These are phyloP conservation scores for Plasmodium gallinaceum DNA, from an alignment of 169 alveolate species.

Conservation along the genomic window DNA sequence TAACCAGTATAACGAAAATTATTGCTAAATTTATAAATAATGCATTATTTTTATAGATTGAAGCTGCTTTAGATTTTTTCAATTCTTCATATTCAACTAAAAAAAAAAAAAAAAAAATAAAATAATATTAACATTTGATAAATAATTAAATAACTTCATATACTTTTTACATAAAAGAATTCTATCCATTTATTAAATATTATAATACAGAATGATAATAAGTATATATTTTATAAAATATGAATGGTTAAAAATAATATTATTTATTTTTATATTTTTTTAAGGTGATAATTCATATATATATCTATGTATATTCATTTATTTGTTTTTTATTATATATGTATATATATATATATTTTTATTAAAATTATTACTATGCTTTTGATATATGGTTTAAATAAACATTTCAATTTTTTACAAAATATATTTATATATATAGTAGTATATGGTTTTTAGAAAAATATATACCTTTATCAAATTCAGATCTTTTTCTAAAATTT, in stretches of 20 bases:
- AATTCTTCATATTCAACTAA: constrained; percentile 19
- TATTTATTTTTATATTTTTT: neutral
- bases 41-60: constrained; percentile 47
- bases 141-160: neutral
- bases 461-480: constrained; percentile 38
- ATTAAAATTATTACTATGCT: neutral
- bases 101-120: neutral
- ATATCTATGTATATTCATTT: neutral
- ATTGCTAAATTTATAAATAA: constrained; percentile 33
- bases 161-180: neutral
- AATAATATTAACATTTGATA: neutral
- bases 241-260: neutral
- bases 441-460: too few species aligned
- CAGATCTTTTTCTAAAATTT: constrained; percentile 47
- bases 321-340: neutral
- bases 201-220: neutral
- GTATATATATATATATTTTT: neutral
- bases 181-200: neutral
- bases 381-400: too few species aligned
- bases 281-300: neutral
- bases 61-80: neutral
- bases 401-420: too few species aligned
- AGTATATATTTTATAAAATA: neutral
- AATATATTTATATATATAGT: too few species aligned
- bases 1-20: constrained; percentile 34